phyloP scores from a whole-genome alignment of 2,329 filamentous ascomycete genomes.

The Ciborinia camelliae region DNA sequence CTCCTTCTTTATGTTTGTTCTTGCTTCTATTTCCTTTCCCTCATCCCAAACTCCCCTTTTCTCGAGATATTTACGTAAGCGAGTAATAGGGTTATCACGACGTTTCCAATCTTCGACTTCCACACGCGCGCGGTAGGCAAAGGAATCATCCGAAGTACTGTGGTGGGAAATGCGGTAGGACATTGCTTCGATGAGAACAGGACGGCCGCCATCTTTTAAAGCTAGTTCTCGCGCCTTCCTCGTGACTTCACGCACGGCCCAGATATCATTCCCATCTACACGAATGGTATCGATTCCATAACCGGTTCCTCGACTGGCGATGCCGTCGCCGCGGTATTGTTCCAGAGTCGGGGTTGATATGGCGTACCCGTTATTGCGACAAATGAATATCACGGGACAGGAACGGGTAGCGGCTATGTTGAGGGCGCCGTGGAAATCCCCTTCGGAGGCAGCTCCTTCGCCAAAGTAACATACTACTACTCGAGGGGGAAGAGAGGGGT shows the following conservation, averaged over 20 bases:
- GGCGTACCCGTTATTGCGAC: conserved; percentile 88
- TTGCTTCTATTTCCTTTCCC: conserved; percentile 68
- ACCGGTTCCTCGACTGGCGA: conserved; percentile 79
- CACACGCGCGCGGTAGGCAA: conserved; percentile 87
- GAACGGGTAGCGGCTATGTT: conserved; percentile 87
- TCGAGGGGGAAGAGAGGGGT: conserved; percentile 63
- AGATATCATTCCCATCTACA: conserved; percentile 92
- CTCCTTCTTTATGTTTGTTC: conserved; percentile 65
- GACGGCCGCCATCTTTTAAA: conserved; percentile 40
- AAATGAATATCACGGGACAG: conserved; percentile 87
- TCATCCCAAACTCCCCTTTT: conserved; percentile 80
- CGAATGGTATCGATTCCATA: conserved; percentile 94
- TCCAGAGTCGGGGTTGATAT: conserved; percentile 87
- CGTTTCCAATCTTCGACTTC: conserved; percentile 96
- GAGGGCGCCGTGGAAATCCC: conserved; percentile 86
- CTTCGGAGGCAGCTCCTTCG: conserved; percentile 85
- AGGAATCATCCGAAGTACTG: conserved; percentile 94
- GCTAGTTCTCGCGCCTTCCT: conserved; percentile 72
- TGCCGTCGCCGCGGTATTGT: conserved; percentile 88
- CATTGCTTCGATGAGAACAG: conserved; percentile 93
- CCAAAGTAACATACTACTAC: conserved; percentile 85
- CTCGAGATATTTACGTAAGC: conserved; percentile 89
- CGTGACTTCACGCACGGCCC: conserved; percentile 79
- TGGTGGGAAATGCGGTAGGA: conserved; percentile 97
- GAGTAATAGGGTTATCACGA: conserved; percentile 81